Evolutionary conservation across 1,139 yeast genomes (phyloP).

Genomic region (Debaryomyces sp.): DNA sequence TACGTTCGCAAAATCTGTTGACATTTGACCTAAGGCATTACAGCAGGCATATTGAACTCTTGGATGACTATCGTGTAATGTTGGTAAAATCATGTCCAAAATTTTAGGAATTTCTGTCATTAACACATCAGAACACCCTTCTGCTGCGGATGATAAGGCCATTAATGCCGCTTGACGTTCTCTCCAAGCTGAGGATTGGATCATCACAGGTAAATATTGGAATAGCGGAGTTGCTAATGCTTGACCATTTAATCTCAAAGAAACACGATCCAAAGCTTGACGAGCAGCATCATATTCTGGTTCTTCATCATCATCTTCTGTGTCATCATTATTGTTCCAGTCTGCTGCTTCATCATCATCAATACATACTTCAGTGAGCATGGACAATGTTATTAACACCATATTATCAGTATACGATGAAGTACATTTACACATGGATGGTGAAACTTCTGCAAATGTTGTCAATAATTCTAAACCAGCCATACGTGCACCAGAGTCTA

Average conservation of each 20-base stretch:
- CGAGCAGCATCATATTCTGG: constrained; percentile 90
- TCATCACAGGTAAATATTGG: constrained; percentile 83
- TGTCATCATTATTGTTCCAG: constrained; percentile 79
- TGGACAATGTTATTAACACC: constrained; percentile 71
- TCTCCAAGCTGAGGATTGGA: constrained; percentile 79
- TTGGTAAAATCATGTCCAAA: constrained; percentile 81
- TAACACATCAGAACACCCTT: constrained; percentile 91
- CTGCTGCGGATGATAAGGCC: constrained; percentile 97
- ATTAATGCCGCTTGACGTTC: constrained; percentile 95
- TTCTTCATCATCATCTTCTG: constrained; percentile 83
- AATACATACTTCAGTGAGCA: constrained; percentile 91
- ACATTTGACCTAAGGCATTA: constrained; percentile 94
- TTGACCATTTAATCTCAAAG: constrained; percentile 82
- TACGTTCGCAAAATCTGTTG: constrained; percentile 93
- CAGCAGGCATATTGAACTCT: constrained; percentile 98
- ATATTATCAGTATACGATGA: constrained; percentile 71
- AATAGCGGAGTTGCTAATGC: constrained; percentile 83
- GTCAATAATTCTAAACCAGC: constrained; percentile 88
- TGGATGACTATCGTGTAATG: constrained; percentile 80
- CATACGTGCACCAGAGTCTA: constrained; percentile 78
- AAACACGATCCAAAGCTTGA: constrained; percentile 87
- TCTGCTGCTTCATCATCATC: constrained; percentile 90
- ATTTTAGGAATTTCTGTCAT: constrained; percentile 80
- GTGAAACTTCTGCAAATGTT: constrained; percentile 90
- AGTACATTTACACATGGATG: constrained; percentile 89